These are phyloP conservation scores for Paraphoma chrysanthemicola DNA, from an alignment of 2,329 filamentous ascomycete species.

Conservation along the genomic window DNA sequence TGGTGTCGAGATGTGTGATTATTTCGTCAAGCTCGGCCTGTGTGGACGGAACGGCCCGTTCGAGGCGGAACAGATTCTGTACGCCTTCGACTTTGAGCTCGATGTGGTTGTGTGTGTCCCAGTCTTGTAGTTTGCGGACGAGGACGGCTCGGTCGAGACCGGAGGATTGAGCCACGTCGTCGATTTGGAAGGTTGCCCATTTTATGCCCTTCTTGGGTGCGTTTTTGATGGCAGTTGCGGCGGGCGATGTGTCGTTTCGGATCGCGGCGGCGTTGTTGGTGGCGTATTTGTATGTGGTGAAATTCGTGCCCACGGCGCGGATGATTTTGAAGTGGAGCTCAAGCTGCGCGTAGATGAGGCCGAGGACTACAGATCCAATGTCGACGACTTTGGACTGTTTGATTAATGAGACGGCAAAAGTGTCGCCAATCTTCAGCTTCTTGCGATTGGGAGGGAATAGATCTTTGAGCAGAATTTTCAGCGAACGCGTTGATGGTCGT, in stretches of 20 bases:
- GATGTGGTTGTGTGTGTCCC: conserved; percentile 59
- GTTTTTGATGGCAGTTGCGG: conserved; percentile 55
- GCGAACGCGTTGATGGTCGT: conserved; percentile 60
- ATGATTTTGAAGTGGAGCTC: conserved; percentile 66
- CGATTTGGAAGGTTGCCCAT: conserved; percentile 59
- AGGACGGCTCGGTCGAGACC: conserved; percentile 56
- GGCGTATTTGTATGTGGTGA: conserved; percentile 62
- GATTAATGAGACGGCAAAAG: conserved; percentile 57
- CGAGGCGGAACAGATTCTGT: conserved; percentile 61
- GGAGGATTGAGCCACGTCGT: conserved; percentile 40
- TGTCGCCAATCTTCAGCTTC: conserved; percentile 47
- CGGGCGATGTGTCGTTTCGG: conserved; percentile 48
- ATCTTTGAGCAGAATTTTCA: conserved; percentile 58
- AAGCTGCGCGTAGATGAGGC: conserved; percentile 65
- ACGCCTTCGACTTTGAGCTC: conserved; percentile 61
- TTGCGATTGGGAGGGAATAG: conserved; percentile 54
- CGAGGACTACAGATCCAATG: conserved; percentile 59
- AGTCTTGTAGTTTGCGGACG: conserved; percentile 62
- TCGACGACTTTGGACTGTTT: conserved; percentile 60
- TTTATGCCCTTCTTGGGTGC: conserved; percentile 52
- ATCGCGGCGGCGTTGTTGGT: conserved; percentile 40
- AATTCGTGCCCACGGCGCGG: conserved; percentile 63
- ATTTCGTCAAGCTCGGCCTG: conserved; percentile 54
- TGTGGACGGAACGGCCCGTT: conserved; percentile 55
- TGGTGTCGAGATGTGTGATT: conserved; percentile 56